Conservation (phyloP, 768 basidiomycete genomes). For the Lepiota brunneoincarnata region DNA sequence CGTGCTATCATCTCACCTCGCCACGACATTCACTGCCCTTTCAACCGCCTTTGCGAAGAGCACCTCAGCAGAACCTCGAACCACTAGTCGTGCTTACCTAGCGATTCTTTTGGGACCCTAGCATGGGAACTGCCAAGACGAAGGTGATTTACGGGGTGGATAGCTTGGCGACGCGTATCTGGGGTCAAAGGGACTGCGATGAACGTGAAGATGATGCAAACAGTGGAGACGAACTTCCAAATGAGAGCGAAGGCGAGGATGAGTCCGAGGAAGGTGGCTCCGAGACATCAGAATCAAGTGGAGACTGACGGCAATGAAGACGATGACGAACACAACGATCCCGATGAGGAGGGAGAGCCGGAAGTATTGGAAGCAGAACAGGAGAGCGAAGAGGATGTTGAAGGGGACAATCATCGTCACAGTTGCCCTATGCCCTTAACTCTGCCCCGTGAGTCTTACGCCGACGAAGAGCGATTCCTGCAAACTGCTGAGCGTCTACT, state of each 20-base stretch:
- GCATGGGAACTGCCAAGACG: slow-evolving; percentile 56
- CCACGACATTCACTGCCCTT: slow-evolving; percentile 71
- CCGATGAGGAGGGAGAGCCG: background rate
- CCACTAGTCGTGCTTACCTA: slow-evolving; percentile 44
- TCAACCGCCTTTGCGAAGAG: slow-evolving; percentile 58
- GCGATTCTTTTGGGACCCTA: slow-evolving; percentile 68
- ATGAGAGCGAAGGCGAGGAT: slow-evolving; percentile 19
- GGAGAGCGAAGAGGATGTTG: background rate
- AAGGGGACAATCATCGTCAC: too few species aligned
- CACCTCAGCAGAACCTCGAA: background rate
- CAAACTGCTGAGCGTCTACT: slow-evolving; percentile 33
- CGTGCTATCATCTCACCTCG: slow-evolving; percentile 68
- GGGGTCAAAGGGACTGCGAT: slow-evolving; percentile 28
- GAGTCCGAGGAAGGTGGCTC: slow-evolving; percentile 12
- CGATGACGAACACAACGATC: slow-evolving; percentile 12
- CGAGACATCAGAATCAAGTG: background rate
- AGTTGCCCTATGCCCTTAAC: too few species aligned
- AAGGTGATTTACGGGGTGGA: slow-evolving; percentile 63
- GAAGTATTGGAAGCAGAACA: slow-evolving; percentile 13
- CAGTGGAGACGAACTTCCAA: slow-evolving; percentile 17
- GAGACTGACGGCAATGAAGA: slow-evolving; percentile 9
- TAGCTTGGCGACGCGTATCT: slow-evolving; percentile 51
- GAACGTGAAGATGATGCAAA: slow-evolving; percentile 13
- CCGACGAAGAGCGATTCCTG: slow-evolving; percentile 29
- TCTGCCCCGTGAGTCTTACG: slow-evolving; percentile 20